phyloP scores from a whole-genome alignment of 306 rosid species.

The Prunus dulcis region DNA sequence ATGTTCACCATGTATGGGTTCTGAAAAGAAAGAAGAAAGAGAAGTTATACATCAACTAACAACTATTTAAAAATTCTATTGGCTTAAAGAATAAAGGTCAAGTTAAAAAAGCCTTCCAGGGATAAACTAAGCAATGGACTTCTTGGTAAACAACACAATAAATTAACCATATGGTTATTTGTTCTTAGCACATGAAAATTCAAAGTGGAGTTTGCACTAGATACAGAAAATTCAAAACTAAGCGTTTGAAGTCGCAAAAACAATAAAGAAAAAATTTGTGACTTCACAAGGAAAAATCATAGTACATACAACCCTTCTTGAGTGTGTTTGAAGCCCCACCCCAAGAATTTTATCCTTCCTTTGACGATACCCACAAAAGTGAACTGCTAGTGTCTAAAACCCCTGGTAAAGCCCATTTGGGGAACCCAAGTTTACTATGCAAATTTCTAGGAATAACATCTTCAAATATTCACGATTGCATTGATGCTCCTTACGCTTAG shows the following conservation, averaged over 20 bases:
- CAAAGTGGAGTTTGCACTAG: not conserved
- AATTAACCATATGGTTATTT: not conserved
- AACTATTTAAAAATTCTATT: conserved; percentile 10
- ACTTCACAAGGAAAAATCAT: not conserved
- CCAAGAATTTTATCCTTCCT: not conserved
- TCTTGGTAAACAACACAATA: not conserved
- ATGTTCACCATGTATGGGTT: conserved; percentile 87
- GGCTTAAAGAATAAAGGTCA: too few species aligned
- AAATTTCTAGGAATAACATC: not conserved
- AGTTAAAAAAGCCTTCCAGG: not conserved
- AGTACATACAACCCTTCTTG: not conserved
- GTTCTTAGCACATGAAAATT: not conserved
- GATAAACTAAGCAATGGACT: not conserved
- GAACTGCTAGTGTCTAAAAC: not conserved
- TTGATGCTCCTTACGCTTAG: not conserved
- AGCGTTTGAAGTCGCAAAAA: not conserved
- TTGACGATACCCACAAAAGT: not conserved
- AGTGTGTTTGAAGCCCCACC: not conserved
- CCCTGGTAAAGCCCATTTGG: not conserved
- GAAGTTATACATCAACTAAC: conserved; percentile 13
- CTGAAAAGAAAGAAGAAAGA: conserved; percentile 34
- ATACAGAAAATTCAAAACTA: not conserved
- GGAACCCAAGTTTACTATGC: not conserved
- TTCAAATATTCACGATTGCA: not conserved
- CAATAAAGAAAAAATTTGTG: not conserved